These are phyloP conservation scores for Helotiales sp. DNA, from an alignment of 2,329 filamentous ascomycete genomes.

Conservation along the genomic window DNA sequence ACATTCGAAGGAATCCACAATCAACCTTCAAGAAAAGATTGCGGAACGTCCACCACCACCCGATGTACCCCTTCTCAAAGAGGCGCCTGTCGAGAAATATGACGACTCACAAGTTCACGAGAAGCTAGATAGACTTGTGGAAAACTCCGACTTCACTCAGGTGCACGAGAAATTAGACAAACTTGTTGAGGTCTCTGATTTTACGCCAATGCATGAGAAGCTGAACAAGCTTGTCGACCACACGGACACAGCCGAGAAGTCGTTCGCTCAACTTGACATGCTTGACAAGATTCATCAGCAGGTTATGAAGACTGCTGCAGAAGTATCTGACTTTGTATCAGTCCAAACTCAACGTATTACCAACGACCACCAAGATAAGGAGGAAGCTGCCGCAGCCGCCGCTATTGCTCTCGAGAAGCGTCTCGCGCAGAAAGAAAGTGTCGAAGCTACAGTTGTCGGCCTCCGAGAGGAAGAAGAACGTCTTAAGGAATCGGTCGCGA, in stretches of 20 bases:
- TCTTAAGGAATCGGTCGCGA: conserved; percentile 55
- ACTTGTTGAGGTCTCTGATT: conserved; percentile 47
- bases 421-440: conserved; percentile 63
- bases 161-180: conserved; percentile 58
- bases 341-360: conserved; percentile 72
- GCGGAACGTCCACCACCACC: conserved; percentile 51
- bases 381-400: conserved; percentile 78
- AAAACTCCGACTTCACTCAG: conserved; percentile 48
- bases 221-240: conserved; percentile 60
- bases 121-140: conserved; percentile 72
- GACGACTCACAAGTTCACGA: conserved; percentile 56
- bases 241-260: conserved; percentile 64
- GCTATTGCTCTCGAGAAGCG: conserved; percentile 78
- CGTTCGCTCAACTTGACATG: conserved; percentile 74
- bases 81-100: conserved; percentile 54
- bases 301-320: conserved; percentile 79
- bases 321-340: conserved; percentile 80
- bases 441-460: conserved; percentile 51
- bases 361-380: conserved; percentile 76
- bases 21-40: conserved; percentile 57
- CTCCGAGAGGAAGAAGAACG: conserved; percentile 61
- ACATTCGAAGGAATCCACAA: conserved; percentile 70
- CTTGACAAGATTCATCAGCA: conserved; percentile 88
- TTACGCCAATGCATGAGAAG: conserved; percentile 56
- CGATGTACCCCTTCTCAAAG: conserved; percentile 58